These are phyloP conservation scores for Sarcomyxa edulis DNA, from an alignment of 768 basidiomycete genomes.

Conservation along the genomic window DNA sequence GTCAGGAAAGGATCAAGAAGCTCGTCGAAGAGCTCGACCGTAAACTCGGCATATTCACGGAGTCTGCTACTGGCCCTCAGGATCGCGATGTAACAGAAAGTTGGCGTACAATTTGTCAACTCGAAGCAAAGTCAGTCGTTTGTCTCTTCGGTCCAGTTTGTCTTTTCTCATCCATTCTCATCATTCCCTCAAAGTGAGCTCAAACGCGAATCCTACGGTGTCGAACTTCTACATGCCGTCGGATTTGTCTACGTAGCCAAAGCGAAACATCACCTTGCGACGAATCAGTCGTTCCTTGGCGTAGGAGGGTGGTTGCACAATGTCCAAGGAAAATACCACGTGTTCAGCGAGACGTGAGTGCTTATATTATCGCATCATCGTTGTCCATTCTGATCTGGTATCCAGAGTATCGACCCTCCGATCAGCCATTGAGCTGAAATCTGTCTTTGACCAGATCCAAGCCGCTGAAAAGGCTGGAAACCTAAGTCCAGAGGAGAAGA, in stretches of 20 bases:
- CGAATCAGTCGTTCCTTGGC: constrained; percentile 66
- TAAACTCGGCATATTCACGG: constrained; percentile 84
- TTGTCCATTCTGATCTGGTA: constrained; percentile 4
- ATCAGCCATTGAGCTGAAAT: constrained; percentile 84
- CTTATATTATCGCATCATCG: constrained; percentile 1
- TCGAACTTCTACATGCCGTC: constrained; percentile 79
- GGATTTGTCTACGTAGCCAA: constrained; percentile 84
- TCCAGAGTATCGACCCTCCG: constrained; percentile 76
- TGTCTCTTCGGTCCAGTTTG: constrained; percentile 2
- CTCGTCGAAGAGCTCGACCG: constrained; percentile 75
- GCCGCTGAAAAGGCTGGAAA: constrained; percentile 86
- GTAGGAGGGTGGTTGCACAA: constrained; percentile 93
- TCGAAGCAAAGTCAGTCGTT: constrained; percentile 81
- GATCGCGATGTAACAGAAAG: constrained; percentile 67
- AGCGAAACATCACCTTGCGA: constrained; percentile 78
- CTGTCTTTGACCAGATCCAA: constrained; percentile 88
- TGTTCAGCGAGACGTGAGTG: constrained; percentile 87
- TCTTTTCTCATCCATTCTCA: constrained; percentile 3
- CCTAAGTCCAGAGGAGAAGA: constrained; percentile 71
- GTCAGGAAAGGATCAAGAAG: constrained; percentile 69
- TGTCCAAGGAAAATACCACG: constrained; percentile 88
- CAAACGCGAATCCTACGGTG: constrained; percentile 81
- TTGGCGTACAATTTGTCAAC: constrained; percentile 70
- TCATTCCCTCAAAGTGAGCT: constrained; percentile 50
- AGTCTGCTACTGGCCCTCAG: constrained; percentile 67